These are phyloP conservation scores for Harringtonia aguacate DNA, from an alignment of 2,329 filamentous ascomycete species.

Conservation along the genomic window DNA sequence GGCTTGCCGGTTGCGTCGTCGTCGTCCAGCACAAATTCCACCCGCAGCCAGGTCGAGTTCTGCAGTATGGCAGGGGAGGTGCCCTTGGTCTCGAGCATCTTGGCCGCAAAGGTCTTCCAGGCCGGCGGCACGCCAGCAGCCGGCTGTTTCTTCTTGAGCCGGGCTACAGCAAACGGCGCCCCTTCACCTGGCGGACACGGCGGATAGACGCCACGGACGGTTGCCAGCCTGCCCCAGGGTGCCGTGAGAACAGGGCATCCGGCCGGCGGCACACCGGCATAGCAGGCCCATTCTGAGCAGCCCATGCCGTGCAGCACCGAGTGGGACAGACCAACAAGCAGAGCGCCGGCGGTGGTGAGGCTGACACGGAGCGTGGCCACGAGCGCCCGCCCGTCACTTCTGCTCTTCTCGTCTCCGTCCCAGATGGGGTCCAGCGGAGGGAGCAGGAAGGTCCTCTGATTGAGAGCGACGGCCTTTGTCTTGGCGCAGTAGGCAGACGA, in stretches of 20 bases:
- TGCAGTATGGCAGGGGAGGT: conserved; percentile 32
- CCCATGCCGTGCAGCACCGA: conserved; percentile 35
- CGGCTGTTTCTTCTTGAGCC: conserved; percentile 1
- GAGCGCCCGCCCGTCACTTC: conserved; percentile 19
- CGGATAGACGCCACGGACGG: conserved; percentile 23
- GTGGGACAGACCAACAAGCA: conserved; percentile 39
- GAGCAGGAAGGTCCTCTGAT: conserved; percentile 41
- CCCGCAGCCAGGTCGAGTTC: conserved; percentile 37
- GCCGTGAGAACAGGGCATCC: conserved; percentile 40
- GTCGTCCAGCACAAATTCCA: conserved; percentile 26
- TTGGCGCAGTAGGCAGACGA: conserved; percentile 37
- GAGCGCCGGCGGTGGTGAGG: conserved; percentile 43
- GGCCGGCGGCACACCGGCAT: conserved; percentile 26
- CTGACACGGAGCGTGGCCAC: conserved; percentile 41
- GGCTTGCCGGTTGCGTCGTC: conserved; percentile 28
- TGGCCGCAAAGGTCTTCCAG: conserved; percentile 32
- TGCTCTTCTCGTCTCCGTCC: conserved; percentile 17
- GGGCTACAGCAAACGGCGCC: not conserved
- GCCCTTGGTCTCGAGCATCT: conserved; percentile 38
- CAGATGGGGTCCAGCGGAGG: conserved; percentile 19
- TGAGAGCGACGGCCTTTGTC: conserved; percentile 39
- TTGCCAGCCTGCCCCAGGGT: conserved; percentile 40
- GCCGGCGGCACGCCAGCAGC: conserved; percentile 2
- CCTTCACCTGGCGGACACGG: not conserved
- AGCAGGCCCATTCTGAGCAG: conserved; percentile 31